These are phyloP conservation scores for Lavandula angustifolia DNA, from an alignment of 257 asterid species.

Conservation along the genomic window DNA sequence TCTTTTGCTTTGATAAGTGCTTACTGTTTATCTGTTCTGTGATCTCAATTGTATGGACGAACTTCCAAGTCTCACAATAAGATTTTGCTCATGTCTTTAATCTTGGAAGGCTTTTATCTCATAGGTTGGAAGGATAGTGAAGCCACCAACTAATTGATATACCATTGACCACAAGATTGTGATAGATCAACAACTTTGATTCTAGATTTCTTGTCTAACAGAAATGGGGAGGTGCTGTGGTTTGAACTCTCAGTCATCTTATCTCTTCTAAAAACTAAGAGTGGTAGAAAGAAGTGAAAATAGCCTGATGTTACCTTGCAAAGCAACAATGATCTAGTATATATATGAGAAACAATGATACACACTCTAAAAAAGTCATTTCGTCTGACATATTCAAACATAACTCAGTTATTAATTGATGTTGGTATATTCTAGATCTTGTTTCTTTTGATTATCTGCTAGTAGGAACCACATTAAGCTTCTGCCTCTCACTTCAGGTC, in stretches of 20 bases:
- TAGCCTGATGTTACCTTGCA: not conserved
- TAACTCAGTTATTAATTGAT: not conserved
- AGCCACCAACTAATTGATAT: conserved; percentile 1
- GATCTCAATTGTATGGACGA: conserved; percentile 14
- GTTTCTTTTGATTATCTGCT: not conserved
- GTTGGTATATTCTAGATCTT: conserved; percentile 7
- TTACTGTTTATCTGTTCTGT: not conserved
- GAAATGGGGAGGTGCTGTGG: conserved; percentile 1
- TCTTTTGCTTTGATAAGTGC: conserved; percentile 11
- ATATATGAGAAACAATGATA: conserved; percentile 5
- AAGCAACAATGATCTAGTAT: not conserved
- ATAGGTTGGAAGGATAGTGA: conserved; percentile 10
- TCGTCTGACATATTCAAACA: conserved; percentile 12
- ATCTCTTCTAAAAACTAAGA: not conserved
- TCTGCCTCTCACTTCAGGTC: conserved; percentile 18
- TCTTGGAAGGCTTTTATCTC: not conserved
- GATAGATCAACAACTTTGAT: conserved; percentile 7
- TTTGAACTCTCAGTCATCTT: conserved; percentile 9
- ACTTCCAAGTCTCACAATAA: conserved; percentile 4
- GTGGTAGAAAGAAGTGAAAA: conserved; percentile 1
- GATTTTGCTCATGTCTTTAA: conserved; percentile 2
- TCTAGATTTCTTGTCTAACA: conserved; percentile 1
- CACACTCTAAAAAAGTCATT: not conserved
- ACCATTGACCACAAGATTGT: conserved; percentile 6
- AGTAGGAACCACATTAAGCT: conserved; percentile 10